Conservation (phyloP, 2,329 filamentous ascomycete genomes). For the Neobulgaria alba region DNA sequence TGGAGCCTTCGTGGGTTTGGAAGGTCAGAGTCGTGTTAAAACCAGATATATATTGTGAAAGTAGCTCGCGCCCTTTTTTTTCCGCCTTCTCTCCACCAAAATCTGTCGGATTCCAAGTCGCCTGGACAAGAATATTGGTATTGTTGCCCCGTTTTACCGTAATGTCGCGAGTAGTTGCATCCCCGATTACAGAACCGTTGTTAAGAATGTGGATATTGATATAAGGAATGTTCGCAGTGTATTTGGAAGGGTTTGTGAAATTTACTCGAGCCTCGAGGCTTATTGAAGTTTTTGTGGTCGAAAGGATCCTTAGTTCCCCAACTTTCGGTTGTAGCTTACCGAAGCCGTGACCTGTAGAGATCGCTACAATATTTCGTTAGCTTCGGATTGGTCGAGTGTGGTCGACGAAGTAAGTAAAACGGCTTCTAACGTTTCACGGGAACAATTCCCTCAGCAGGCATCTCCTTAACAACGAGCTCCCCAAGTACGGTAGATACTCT, state of each 20-base stretch:
- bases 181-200: slow-evolving; percentile 67
- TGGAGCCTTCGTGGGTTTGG: slow-evolving; percentile 59
- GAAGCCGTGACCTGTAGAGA: slow-evolving; percentile 43
- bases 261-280: slow-evolving; percentile 66
- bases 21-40: slow-evolving; percentile 75
- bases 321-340: slow-evolving; percentile 51
- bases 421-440: slow-evolving; percentile 83
- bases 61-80: slow-evolving; percentile 57
- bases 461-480: slow-evolving; percentile 67
- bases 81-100: slow-evolving; percentile 53
- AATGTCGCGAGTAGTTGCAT: slow-evolving; percentile 59
- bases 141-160: slow-evolving; percentile 63
- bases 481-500: slow-evolving; percentile 76
- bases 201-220: slow-evolving; percentile 67
- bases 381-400: slow-evolving; percentile 23
- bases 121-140: slow-evolving; percentile 55
- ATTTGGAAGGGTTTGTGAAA: slow-evolving; percentile 83
- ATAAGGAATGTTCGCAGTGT: slow-evolving; percentile 74
- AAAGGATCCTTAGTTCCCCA: slow-evolving; percentile 60
- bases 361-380: slow-evolving; percentile 41
- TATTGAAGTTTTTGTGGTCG: slow-evolving; percentile 64
- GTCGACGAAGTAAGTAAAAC: slow-evolving; percentile 36
- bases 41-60: slow-evolving; percentile 83
- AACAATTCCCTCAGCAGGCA: slow-evolving; percentile 78
- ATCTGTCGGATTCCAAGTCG: slow-evolving; percentile 63